A percentile compares a stretch with the other conserved stretches of the same genome.
Evolutionary conservation across 306 rosid species (phyloP).

Genomic region (Glycine latifolia): DNA sequence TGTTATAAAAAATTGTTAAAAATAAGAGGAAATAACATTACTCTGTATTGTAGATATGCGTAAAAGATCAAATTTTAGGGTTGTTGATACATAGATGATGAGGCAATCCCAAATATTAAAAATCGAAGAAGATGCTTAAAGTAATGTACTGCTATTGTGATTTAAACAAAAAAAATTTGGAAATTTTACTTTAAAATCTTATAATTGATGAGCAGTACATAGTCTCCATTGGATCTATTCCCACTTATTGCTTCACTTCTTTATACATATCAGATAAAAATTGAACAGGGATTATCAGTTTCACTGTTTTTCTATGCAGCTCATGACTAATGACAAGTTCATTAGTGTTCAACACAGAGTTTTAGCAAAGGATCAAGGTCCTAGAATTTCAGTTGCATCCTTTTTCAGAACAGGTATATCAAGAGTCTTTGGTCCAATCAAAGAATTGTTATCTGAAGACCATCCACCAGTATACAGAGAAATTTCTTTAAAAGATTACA

Average conservation of each 20-base stretch:
- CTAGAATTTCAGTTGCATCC: slow-evolving; percentile 48
- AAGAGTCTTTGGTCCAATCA: slow-evolving; percentile 54
- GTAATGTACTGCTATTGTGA: not conserved
- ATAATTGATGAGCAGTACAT: not conserved
- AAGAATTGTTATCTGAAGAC: slow-evolving; percentile 59
- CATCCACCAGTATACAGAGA: slow-evolving; percentile 54
- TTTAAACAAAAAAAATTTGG: not conserved
- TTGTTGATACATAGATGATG: not conserved
- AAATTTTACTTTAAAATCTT: not conserved
- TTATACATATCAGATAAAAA: not conserved
- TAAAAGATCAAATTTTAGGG: not conserved
- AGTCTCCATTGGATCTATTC: slow-evolving; percentile 4
- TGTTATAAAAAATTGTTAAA: no score
- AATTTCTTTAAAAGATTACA: slow-evolving; percentile 44
- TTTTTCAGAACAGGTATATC: slow-evolving; percentile 26
- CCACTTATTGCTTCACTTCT: not conserved
- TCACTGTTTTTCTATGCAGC: slow-evolving; percentile 28
- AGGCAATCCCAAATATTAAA: not conserved
- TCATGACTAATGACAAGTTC: slow-evolving; percentile 45
- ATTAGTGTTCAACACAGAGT: slow-evolving; percentile 45
- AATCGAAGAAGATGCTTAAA: not conserved
- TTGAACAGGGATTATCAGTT: not conserved
- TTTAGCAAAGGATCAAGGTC: slow-evolving; percentile 43
- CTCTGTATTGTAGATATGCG: not conserved
- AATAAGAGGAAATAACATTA: not conserved